A percentile compares a stretch with the other conserved stretches of the same genome.
Conservation (phyloP, 805 yeast species). For the Ogataea trehalophila region DNA sequence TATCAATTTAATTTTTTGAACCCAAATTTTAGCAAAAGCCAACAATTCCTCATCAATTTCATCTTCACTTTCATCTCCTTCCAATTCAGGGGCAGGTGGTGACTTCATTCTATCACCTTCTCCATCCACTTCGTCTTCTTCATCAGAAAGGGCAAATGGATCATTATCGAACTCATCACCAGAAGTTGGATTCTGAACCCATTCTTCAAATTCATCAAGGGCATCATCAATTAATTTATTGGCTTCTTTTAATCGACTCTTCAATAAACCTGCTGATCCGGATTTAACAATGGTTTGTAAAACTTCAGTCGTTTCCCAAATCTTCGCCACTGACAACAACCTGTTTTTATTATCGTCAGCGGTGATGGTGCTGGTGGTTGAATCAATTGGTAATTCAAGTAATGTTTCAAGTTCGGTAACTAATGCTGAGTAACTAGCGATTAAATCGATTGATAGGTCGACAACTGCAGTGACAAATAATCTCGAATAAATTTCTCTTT, state of each 20-base stretch:
- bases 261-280: conserved; percentile 54
- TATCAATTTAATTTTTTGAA: conserved; percentile 48
- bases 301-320: conserved; percentile 66
- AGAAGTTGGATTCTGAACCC: conserved; percentile 56
- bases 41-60: conserved; percentile 20
- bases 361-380: conserved; percentile 19
- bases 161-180: conserved; percentile 23
- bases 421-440: conserved; percentile 13
- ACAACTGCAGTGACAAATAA: conserved; percentile 29
- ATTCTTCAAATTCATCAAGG: conserved; percentile 60
- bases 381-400: conserved; percentile 5
- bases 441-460: conserved; percentile 15
- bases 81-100: conserved; percentile 1
- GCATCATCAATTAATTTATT: conserved; percentile 53
- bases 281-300: conserved; percentile 36
- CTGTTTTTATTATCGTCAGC: conserved; percentile 32
- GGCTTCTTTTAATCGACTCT: conserved; percentile 39
- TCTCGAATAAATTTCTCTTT: conserved; percentile 28
- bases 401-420: conserved; percentile 15
- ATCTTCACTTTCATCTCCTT: conserved; percentile 25
- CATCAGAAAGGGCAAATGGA: conserved; percentile 49
- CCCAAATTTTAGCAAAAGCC: conserved; percentile 43
- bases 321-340: conserved; percentile 55
- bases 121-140: conserved; percentile 21
- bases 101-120: conserved; percentile 15